phyloP scores from a whole-genome alignment of 306 rosid species.

The Cucumis cinereus region DNA sequence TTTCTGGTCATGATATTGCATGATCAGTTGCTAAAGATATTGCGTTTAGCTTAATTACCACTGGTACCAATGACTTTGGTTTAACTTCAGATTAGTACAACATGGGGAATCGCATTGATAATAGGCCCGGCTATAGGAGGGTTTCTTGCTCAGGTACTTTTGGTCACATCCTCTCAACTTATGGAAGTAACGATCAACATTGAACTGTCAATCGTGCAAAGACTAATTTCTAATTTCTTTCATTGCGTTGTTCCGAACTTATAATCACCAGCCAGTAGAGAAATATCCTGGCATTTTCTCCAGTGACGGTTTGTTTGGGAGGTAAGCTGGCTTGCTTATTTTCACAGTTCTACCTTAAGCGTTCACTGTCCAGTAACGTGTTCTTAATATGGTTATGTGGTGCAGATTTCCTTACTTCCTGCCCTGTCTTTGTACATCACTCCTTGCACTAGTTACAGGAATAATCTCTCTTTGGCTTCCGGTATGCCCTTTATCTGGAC shows the following conservation, averaged over 20 bases:
- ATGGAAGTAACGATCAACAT: background rate
- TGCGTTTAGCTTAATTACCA: background rate
- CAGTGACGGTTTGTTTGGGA: slow-evolving; percentile 50
- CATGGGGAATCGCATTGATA: slow-evolving; percentile 71
- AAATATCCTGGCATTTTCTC: slow-evolving; percentile 61
- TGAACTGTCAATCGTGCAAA: slow-evolving; percentile 1
- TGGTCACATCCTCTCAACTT: background rate
- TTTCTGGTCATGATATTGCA: background rate
- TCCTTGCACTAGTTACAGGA: slow-evolving; percentile 15
- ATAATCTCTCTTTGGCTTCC: slow-evolving; percentile 32
- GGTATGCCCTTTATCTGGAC: slow-evolving; percentile 19
- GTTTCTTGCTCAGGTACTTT: slow-evolving; percentile 68
- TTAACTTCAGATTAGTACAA: slow-evolving; percentile 50
- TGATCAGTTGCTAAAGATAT: background rate
- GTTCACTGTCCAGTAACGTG: background rate
- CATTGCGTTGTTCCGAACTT: background rate
- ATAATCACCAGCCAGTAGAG: slow-evolving; percentile 54
- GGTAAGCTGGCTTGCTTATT: slow-evolving; percentile 27
- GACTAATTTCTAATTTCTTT: background rate
- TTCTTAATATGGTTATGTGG: background rate
- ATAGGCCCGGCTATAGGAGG: slow-evolving; percentile 94
- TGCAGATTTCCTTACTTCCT: slow-evolving; percentile 49
- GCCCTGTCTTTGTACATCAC: slow-evolving; percentile 33
- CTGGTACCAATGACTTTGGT: slow-evolving; percentile 1
- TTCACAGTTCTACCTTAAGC: background rate